Base-by-base conservation (phyloP, 257 asterid species). In the Petunia axillaris region DNA sequence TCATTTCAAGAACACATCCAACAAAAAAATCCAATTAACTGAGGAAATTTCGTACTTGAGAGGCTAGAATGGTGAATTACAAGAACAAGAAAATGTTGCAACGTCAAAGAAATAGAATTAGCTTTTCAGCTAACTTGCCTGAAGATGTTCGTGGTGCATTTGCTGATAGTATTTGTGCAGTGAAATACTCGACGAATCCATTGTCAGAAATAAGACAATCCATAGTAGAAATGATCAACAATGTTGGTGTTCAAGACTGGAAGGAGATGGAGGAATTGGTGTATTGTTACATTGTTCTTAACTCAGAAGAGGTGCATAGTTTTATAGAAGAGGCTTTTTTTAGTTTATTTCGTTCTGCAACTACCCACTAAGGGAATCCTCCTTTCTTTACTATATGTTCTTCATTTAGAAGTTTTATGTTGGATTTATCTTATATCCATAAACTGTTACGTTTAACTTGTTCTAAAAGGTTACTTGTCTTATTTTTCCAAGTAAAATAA, bases 51-150 rank as follows among this genome's bases (percentile, higher is more conserved):
- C 25, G 25, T 25, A 25, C 25, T 25, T 25, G 25, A 25, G 25
- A 25, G 25, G 25, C 25, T 25, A 25, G 25, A 25, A 25, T 25
- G 25, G 25, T 71, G 59, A 71, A 71, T 71, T 35, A 25, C 77
- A 71, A 71, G 43, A 15, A 35, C 6, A 0, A 0, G 1, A 71
- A 71, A 48, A 48, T 71, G 60, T 50, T 71, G 77, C 40, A 71
- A 35, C 60, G 40, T 25, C 77, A 57, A 16, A 76, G 68, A 41
- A 37, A 84, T 71, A 77, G 89, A 79, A 74, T 88, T 14, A 92
- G 96, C 86, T 89, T 92, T 67, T 91, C 94, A 1, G 95, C 97
- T 8, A 71, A 83, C 84, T 46, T 92, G 79, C 93, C 95, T 0
- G 80, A 77, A 1, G 94, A 89, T 35, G 96, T 85, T 52, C 46